A percentile compares a stretch with the other conserved stretches of the same genome.
These are phyloP conservation scores for Malassezia equina DNA, from an alignment of 1,284 basidiomycete species.

Conservation along the genomic window DNA sequence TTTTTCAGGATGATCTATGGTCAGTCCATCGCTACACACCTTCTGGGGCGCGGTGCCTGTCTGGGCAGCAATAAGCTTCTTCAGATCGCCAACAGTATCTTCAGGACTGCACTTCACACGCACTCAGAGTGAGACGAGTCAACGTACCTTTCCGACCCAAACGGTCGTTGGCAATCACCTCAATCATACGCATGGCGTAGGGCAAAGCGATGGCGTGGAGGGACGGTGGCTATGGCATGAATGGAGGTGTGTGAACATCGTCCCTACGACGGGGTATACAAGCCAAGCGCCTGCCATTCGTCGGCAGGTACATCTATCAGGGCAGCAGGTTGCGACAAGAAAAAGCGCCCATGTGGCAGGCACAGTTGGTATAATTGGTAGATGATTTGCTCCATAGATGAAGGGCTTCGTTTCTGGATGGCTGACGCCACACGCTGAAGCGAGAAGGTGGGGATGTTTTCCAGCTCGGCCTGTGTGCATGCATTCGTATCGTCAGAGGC, in stretches of 20 bases:
- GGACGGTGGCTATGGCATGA: not conserved
- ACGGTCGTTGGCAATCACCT: constrained; percentile 94
- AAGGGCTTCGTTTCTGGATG: not conserved
- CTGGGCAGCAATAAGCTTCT: constrained; percentile 91
- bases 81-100: constrained; percentile 92
- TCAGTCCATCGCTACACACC: constrained; percentile 37
- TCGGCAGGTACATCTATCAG: not conserved
- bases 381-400: not conserved
- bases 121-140: constrained; percentile 17
- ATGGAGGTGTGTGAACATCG: not conserved
- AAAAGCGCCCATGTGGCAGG: not conserved
- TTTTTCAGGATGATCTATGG: constrained; percentile 90
- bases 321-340: not conserved
- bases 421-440: not conserved
- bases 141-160: constrained; percentile 78
- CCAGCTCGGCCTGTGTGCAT: constrained; percentile 7
- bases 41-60: constrained; percentile 66
- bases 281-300: not conserved
- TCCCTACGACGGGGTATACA: not conserved
- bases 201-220: not conserved
- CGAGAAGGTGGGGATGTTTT: not conserved
- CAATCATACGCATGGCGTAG: constrained; percentile 50
- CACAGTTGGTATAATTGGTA: not conserved
- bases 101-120: constrained; percentile 55
- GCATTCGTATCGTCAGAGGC: constrained; percentile 16